Base-by-base conservation (phyloP, 495 filamentous ascomycete genomes). In the Neurospora sp. region DNA sequence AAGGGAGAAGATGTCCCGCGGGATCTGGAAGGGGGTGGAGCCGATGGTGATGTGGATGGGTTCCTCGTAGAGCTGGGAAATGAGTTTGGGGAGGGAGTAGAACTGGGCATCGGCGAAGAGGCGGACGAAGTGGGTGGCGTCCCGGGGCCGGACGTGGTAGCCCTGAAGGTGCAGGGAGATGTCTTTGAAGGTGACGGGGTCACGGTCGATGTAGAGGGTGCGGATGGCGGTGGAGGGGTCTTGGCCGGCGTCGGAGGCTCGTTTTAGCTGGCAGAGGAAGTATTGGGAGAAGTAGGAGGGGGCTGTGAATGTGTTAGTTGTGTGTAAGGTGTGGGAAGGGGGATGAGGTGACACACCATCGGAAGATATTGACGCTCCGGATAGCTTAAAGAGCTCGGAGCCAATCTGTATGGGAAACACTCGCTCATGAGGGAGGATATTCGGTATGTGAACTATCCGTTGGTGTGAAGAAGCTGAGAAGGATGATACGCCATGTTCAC, bases 281-380 rank as follows among this genome's bases (percentile, higher is more conserved):
- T 94, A 98, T 74, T 91, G 91, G 27, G 96, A 97, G 81, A 99
- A 98, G 81, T 98, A 99, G 73, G 96, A 98, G 76, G 95, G 95
- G 82, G 94, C 95, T 98, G 84, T 35, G 39, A 2, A 8, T 37
- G 16, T 12, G 75, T 77, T 69, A 79, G 80, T 74, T 40, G 48
- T 40, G 44, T 20, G 44, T 16, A n/a, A 8, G 35, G 17, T 8
- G 12, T 40, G 10, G 48, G 70, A 42, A 20, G 17, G 22, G 44
- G 37, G 70, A 9, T 53, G 68, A 70, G 44, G 37, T 69, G 27
- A 72, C 92, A 86, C 81, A 98, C 95, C 94, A 89, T 98, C 95
- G 69, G 94, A 97, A 65, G 93, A 94, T 74, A 98, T 88, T 68
- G 93, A 97, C 20, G 95, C 95, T n/a, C 95, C 95, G 0, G 94